Base-by-base conservation (phyloP, 2,329 filamentous ascomycete genomes). In the Neofusicoccum parvum region DNA sequence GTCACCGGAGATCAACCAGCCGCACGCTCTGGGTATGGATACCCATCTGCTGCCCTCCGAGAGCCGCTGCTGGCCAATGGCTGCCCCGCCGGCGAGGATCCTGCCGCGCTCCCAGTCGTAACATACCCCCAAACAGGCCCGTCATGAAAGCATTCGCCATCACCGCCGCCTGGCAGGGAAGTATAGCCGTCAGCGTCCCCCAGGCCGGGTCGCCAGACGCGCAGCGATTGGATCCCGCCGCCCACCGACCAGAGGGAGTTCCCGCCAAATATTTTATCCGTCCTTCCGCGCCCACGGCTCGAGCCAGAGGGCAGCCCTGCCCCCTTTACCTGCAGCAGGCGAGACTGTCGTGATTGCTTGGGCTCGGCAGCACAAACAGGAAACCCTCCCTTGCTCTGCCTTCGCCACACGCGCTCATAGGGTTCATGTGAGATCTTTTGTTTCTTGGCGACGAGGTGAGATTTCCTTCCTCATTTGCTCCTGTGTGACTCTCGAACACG, bases 161-260 rank as follows among this genome's bases (percentile, higher is more conserved):
- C 23, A n/a, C 54, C 27, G 41, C 48, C 5, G 56, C 56, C 56
- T 37, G 56, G 43, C 41, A 60, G 56, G 56, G 56, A 60, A 60
- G 39, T 46, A 60, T n/a, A 34, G 56, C 56, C 56, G 56, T 60
- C 56, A 60, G 27, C 43, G 20, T 36, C 43, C 56, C 43, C 15
- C 12, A 20, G 56, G 36, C 41, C 43, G 32, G 41, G 56, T 60
- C 56, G 48, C 27, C 32, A 60, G 27, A 23, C 32, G 27, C 27
- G 15, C 43, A 23, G 15, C 56, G 23, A 60, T 60, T 60, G 56
- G 56, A 37, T 23, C 43, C 41, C n/a, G 41, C 41, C 15, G n/a
- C 20, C 17, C 54, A 11, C 36, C 5, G 9, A 15, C 5, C 39
- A 6, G 12, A 45, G 39, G 27, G 41, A 60, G 17, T 27, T 60